Base-by-base conservation (phyloP, 1,139 yeast species). In the Taphrina deformans region DNA sequence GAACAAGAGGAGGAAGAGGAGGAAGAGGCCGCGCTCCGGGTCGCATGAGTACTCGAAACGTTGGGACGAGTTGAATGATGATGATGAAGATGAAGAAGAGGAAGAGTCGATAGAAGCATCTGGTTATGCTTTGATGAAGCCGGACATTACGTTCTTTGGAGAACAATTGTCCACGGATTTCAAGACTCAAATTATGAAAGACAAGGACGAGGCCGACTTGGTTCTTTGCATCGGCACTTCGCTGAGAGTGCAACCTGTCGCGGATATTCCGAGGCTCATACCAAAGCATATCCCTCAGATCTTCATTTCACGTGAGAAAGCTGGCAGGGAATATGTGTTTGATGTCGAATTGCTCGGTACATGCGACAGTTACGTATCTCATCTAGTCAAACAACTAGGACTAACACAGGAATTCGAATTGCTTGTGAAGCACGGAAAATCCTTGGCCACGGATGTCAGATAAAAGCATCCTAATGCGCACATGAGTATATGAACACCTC, bases 91-190 rank as follows among this genome's bases (percentile, higher is more conserved):
- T 6, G 66, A 55, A 16, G 61, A 52, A 24, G 61, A 56, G 27
- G 64, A 53, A 5, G 66, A 41, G 27, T 12, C 1, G 16, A 3
- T 14, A n/a, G 41, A n/a, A 38, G 23, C 64, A 41, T 14, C 50
- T 2, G 23, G 35, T 65, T 56, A 53, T 33, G 97, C 97, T n/a
- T 93, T 91, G 4, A 82, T 89, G 80, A 92, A 93, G 73, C 99
- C 99, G 0, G 97, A 93, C 74, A 92, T 93, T 67, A 92, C 97
- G 0, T 93, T 93, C 73, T 93, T 93, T 72, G 97, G 97, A 6
- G 98, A 93, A 74, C 84, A 86, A 14, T 79, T 93, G 65, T 97
- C 98, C 0, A 77, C 80, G n/a, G 76, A 81, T 63, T 91, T 88
- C 72, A 93, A 89, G 70, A 83, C 83, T 58, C 77, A 82, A 29